Evolutionary conservation across 78 protist genomes (phyloP), one percentile per base, ranked within the genome.

Genomic region (Speleostelium caveatum): DNA sequence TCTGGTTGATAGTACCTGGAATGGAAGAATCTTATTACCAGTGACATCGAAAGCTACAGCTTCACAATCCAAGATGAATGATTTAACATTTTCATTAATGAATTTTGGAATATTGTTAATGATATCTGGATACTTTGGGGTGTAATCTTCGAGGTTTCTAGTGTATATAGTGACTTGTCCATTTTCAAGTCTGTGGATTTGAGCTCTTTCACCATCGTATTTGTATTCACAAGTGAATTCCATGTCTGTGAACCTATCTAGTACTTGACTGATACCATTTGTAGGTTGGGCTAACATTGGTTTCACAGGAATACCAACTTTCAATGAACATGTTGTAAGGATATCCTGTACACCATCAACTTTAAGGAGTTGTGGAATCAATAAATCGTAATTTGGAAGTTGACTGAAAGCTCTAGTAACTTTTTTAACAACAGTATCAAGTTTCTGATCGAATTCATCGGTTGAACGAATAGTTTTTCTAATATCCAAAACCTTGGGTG

Each of bases 201-300:
- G 99, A 0, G 97, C 98, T 3, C 99, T 69, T 92, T 98, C 98
- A 22, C 99, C 99, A 53, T 99, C 99, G 71, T 99, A 99, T 90
- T 99, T 99, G 93, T 86, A 98, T 60, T 99, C 99, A 79, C 99
- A 96, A 2, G 98, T 97, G 92, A 97, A 98, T 12, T 28, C 74
- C 61, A 60, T 16, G 33, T 60, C 96, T 7, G 35, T 69, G 77
- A 97, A 96, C 3, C 98, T 75, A 26, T 96, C 96, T 61, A 97
- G 77, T 1, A 97, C 95, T 55, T 93, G 97, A 0, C 49, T 28
- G 30, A 98, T 65, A 24, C 97, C 97, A 73, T 30, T 95, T 58
- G 98, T 88, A 4, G 99, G 98, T 22, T 97, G 94, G 30, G 99
- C 99, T 7, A 98, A 93, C 99, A 98, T 98, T 38, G 99, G 99